Conservation (phyloP, 2,329 filamentous ascomycete species). For the Talaromyces sp. region DNA sequence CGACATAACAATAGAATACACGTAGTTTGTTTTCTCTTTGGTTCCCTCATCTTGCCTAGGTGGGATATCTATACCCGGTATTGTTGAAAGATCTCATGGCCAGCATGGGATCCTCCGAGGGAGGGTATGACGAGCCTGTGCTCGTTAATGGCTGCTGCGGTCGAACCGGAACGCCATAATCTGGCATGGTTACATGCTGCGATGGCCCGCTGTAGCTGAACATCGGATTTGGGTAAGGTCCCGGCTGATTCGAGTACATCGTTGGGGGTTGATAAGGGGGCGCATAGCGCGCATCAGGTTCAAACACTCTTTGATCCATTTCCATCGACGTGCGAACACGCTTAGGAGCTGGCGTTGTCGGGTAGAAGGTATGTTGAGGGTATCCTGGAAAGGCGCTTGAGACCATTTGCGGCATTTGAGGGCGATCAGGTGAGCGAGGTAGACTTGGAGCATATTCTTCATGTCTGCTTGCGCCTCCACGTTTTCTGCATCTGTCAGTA, state of each 20-base stretch:
- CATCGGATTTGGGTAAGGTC: constrained; percentile 34
- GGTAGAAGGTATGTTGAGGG: constrained; percentile 34
- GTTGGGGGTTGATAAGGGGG: constrained; percentile 35
- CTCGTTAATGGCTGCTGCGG: constrained; percentile 20
- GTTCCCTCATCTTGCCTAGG: constrained; percentile 11
- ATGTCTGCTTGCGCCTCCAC: constrained; percentile 34
- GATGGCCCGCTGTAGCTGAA: constrained; percentile 35
- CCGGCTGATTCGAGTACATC: constrained; percentile 16
- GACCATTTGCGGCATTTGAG: constrained; percentile 34
- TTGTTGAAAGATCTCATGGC: constrained; percentile 23
- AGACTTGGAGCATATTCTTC: constrained; percentile 38
- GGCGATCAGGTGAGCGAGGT: constrained; percentile 39
- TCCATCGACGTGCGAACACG: constrained; percentile 41
- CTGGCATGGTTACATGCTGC: constrained; percentile 28
- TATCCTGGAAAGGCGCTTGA: constrained; percentile 33
- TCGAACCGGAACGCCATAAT: constrained; percentile 34
- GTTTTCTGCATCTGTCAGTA: constrained; percentile 35
- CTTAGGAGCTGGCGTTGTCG: constrained; percentile 29
- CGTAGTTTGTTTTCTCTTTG: background rate
- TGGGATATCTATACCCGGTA: constrained; percentile 20
- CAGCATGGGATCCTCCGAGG: constrained; percentile 21
- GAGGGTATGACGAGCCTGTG: constrained; percentile 22
- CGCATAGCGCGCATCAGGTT: constrained; percentile 35
- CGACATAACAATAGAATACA: constrained; percentile 13
- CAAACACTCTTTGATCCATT: constrained; percentile 36